These are phyloP conservation scores for Solanum piurae DNA, from an alignment of 257 asterid genomes.

Conservation along the genomic window DNA sequence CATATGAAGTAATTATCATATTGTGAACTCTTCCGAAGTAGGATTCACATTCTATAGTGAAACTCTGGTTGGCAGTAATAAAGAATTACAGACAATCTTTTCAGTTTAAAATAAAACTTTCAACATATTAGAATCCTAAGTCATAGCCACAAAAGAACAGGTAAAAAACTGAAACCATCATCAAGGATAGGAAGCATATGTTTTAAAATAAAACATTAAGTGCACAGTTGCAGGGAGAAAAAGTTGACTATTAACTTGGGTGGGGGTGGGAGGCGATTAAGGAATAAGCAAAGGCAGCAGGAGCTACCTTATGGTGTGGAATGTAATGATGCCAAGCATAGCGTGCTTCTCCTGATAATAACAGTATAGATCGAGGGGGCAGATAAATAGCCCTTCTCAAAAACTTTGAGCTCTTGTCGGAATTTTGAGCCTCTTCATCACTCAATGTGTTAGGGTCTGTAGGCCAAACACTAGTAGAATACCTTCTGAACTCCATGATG, in stretches of 20 bases:
- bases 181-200: background rate
- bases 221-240: background rate
- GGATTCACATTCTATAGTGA: background rate
- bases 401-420: constrained; percentile 27
- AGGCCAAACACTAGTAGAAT: constrained; percentile 51
- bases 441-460: constrained; percentile 16
- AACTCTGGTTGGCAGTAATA: background rate
- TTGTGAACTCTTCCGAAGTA: background rate
- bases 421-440: constrained; percentile 27
- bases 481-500: constrained; percentile 92
- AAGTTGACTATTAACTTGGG: background rate
- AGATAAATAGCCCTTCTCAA: constrained; percentile 69
- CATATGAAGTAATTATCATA: background rate
- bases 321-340: constrained; percentile 99
- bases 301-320: constrained; percentile 88
- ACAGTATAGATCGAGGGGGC: constrained; percentile 80
- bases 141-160: background rate
- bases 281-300: background rate
- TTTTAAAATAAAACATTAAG: background rate
- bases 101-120: background rate
- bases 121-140: background rate
- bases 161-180: background rate
- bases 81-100: background rate
- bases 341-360: constrained; percentile 83
- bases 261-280: background rate